Conservation (phyloP, 768 basidiomycete genomes). For the Kwoniella mangroviensis region DNA sequence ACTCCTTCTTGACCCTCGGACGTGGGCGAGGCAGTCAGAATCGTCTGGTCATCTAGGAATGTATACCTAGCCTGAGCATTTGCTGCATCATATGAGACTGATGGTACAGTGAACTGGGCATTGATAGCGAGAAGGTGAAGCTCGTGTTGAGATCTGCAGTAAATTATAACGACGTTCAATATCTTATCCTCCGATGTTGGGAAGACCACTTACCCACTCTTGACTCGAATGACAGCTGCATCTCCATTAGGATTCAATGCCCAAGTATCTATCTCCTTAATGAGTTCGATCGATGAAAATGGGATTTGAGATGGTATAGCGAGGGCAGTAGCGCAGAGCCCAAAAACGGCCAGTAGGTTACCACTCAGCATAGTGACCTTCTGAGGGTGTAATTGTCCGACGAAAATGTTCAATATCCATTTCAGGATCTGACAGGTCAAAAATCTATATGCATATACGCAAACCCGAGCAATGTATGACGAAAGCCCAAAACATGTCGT, state of each 20-base stretch:
- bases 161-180: not conserved
- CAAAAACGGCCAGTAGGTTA: not conserved
- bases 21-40: constrained; percentile 15
- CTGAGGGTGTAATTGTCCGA: no score
- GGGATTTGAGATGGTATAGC: not conserved
- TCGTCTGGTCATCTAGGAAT: constrained; percentile 21
- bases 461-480: not conserved
- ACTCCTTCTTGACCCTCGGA: not conserved
- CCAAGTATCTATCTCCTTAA: constrained; percentile 25
- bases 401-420: no score
- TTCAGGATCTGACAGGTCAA: no score
- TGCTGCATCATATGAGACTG: constrained; percentile 13
- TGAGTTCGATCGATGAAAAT: not conserved
- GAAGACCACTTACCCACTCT: not conserved
- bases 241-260: constrained; percentile 33
- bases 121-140: constrained; percentile 32
- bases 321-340: not conserved
- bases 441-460: no score
- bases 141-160: constrained; percentile 23
- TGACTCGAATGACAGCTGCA: constrained; percentile 26
- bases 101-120: constrained; percentile 28
- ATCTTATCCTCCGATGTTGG: not conserved
- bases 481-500: not conserved
- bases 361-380: no score
- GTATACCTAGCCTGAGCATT: constrained; percentile 13